Percentiles rank a stretch among this genome's conserved stretches.
phyloP scores from a whole-genome alignment of 2,329 filamentous ascomycete genomes.

The Ceratocystis variospora region DNA sequence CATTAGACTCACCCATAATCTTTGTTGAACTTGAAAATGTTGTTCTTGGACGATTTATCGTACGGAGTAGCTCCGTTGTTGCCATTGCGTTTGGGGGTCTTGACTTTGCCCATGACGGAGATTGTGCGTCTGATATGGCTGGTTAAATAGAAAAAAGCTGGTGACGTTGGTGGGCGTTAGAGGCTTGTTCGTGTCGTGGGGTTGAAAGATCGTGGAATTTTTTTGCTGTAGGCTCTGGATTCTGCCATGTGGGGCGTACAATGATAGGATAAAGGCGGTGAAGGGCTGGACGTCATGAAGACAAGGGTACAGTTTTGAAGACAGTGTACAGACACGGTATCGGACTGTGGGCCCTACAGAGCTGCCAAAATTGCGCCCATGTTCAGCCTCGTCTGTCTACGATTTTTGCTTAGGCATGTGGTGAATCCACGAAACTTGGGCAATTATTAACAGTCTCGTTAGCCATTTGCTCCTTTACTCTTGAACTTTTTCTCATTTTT shows the following conservation, averaged over 20 bases:
- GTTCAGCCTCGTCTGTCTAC: neutral
- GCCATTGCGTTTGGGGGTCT: slow-evolving; percentile 39
- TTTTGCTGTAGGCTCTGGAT: slow-evolving; percentile 15
- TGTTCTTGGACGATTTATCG: slow-evolving; percentile 45
- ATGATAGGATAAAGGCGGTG: slow-evolving; percentile 18
- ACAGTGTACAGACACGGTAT: neutral
- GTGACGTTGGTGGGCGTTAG: neutral
- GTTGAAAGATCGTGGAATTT: slow-evolving; percentile 17
- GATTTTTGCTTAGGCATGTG: neutral
- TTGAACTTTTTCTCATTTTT: neutral
- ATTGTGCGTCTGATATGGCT: neutral
- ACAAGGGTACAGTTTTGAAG: neutral
- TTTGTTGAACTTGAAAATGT: slow-evolving; percentile 96
- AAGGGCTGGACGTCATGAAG: neutral
- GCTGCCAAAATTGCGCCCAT: neutral
- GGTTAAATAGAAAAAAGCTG: neutral
- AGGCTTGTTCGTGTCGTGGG: neutral
- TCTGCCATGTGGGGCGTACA: slow-evolving; percentile 18
- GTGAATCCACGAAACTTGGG: neutral
- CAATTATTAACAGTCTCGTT: neutral
- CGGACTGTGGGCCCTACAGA: neutral
- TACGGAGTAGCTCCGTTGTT: slow-evolving; percentile 33
- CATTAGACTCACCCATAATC: slow-evolving; percentile 44
- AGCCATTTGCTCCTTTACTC: neutral
- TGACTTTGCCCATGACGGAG: slow-evolving; percentile 39